Percentiles rank a stretch among this genome's conserved stretches.
Evolutionary conservation across 768 basidiomycete genomes (phyloP).

Genomic region (Pleurotus giganteus): DNA sequence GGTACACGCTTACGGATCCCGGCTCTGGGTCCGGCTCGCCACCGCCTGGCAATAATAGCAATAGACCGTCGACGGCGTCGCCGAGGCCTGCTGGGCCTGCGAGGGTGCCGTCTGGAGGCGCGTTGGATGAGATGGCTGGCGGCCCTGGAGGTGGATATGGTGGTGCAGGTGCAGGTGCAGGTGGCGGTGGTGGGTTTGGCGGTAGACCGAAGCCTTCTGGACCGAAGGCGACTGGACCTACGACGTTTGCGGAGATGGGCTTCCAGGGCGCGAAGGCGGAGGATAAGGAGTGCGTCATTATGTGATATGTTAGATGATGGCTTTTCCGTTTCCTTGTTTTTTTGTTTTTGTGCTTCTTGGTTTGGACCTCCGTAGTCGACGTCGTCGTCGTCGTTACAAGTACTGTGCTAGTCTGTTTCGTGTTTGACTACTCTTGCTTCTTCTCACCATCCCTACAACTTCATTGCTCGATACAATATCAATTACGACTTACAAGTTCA

Average conservation of each 20-base stretch:
- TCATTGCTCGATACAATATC: too few species aligned
- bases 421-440: too few species aligned
- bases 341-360: too few species aligned
- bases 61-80: background rate
- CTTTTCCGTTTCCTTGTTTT: too few species aligned
- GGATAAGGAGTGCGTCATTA: slow-evolving; percentile 83
- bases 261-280: slow-evolving; percentile 75
- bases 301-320: slow-evolving; percentile 45
- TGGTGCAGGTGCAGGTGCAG: slow-evolving; percentile 14
- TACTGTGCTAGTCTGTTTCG: too few species aligned
- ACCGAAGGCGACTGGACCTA: slow-evolving; percentile 43
- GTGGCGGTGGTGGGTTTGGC: background rate
- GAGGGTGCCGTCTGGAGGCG: slow-evolving; percentile 3
- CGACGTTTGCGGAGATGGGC: slow-evolving; percentile 95
- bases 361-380: too few species aligned
- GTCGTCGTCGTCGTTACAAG: too few species aligned
- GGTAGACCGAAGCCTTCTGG: too few species aligned
- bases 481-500: too few species aligned
- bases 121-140: slow-evolving; percentile 11
- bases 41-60: slow-evolving; percentile 3
- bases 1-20: slow-evolving; percentile 49
- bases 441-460: too few species aligned
- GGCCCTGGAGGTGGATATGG: slow-evolving; percentile 19
- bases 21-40: slow-evolving; percentile 19
- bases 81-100: background rate